Evolutionary conservation across 2,329 filamentous ascomycete species (phyloP), one percentile per base, ranked within the genome.

Genomic region (Colletotrichum sp.): DNA sequence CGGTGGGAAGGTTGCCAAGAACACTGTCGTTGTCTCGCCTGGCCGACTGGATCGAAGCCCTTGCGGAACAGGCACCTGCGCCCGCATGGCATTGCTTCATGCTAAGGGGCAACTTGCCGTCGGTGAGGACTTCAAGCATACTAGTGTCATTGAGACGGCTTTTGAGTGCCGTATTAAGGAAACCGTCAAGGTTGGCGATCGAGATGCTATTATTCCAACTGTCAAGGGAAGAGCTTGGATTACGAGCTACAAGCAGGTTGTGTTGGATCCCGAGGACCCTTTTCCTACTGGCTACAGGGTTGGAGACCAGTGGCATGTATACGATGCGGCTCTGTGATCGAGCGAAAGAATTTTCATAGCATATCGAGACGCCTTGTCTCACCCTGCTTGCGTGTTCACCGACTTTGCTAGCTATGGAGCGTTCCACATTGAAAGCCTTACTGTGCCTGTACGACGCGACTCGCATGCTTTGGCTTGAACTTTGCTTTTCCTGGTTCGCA

Each of bases 171-270:
- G 82, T 9, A 86, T 89, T 69, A 15, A 82, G 83, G 1, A 36
- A 30, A 84, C 80, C 0, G 83, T 84, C 3, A 85, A 80, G 55
- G 83, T 88, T 3, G 87, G 86, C 1, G 59, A 81, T 1, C 85
- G 84, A 49, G 79, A 83, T 28, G 87, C 86, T 5, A 80, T 88
- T 15, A 67, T 87, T 8, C 84, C 87, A 0, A 84, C 82, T 0
- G 80, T 89, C 3, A 85, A 86, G 65, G 87, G 87, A 1, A 80
- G 85, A 24, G 87, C 83, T 4, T 89, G 87, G 87, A 86, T 89
- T 63, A 88, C 86, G 0, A 82, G 85, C 28, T 86, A 84, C 76
- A 87, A 87, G 77, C 83, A 87, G 69, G 80, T 85, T 4, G 81
- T 87, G n/a, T 77, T 89, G 13, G 86, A 88, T 72, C 82, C 85